These are phyloP conservation scores for Penicillium corylophilum DNA, from an alignment of 2,329 filamentous ascomycete genomes.

Conservation along the genomic window DNA sequence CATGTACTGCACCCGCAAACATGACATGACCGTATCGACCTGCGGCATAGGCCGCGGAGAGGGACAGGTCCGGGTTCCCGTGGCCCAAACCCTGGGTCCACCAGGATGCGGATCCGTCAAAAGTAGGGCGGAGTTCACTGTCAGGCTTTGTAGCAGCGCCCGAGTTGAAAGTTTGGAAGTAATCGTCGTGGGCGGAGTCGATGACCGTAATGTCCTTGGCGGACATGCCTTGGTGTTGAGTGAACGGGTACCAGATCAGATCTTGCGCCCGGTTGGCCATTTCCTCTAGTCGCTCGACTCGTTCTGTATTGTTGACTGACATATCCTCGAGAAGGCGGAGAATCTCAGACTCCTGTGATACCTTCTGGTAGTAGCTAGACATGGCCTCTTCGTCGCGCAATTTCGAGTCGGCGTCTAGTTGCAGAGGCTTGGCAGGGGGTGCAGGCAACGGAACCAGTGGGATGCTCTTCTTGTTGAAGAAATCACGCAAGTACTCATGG, in stretches of 20 bases:
- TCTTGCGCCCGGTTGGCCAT: conserved; percentile 63
- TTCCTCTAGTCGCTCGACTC: conserved; percentile 59
- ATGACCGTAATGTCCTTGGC: conserved; percentile 68
- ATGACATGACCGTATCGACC: conserved; percentile 86
- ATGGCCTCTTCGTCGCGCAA: conserved; percentile 58
- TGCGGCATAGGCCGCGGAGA: conserved; percentile 76
- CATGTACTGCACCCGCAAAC: conserved; percentile 78
- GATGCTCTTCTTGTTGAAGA: conserved; percentile 63
- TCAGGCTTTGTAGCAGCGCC: conserved; percentile 17
- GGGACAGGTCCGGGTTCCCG: conserved; percentile 67
- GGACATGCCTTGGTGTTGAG: conserved; percentile 68
- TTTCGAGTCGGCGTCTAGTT: conserved; percentile 30
- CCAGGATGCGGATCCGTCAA: conserved; percentile 85
- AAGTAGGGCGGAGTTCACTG: conserved; percentile 60
- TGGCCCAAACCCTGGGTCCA: conserved; percentile 89
- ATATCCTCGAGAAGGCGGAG: conserved; percentile 53
- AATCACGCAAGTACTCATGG: conserved; percentile 63
- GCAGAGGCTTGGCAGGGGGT: conserved; percentile 54
- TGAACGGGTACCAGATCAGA: conserved; percentile 83
- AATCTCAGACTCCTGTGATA: conserved; percentile 43
- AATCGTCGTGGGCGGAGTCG: conserved; percentile 76
- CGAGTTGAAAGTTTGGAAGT: conserved; percentile 64
- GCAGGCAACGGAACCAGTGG: conserved; percentile 56
- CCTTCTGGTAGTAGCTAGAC: conserved; percentile 61
- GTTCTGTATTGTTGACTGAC: conserved; percentile 52